Evolutionary conservation across 768 basidiomycete species (phyloP).

Genomic region (Obba rivulosa): DNA sequence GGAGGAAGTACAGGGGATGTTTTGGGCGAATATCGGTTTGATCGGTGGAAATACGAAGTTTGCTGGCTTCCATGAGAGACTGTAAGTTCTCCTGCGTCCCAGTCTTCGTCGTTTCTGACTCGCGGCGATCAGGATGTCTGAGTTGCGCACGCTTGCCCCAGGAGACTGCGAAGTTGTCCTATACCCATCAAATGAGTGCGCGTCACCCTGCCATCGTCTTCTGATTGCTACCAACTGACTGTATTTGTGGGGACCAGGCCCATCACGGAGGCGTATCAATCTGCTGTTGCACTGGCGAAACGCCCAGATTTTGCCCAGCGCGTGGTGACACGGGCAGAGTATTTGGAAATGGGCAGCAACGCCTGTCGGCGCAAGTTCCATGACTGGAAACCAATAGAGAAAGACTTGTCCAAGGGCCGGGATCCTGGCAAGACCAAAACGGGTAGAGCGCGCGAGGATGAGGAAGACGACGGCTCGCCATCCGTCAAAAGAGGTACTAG

Average conservation of each 20-base stretch:
- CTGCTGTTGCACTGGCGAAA: constrained; percentile 54
- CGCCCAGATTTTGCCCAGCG: constrained; percentile 44
- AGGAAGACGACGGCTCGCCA: constrained; percentile 11
- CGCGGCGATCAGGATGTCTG: constrained; percentile 47
- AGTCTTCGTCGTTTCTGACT: constrained; percentile 1
- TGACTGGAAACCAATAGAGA: constrained; percentile 43
- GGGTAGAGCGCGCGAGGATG: constrained; percentile 1
- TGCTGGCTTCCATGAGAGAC: constrained; percentile 63
- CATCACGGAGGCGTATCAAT: constrained; percentile 57
- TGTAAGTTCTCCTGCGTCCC: constrained; percentile 40
- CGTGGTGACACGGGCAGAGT: constrained; percentile 75
- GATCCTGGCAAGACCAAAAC: constrained; percentile 12
- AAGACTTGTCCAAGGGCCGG: constrained; percentile 5
- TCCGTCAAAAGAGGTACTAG: constrained; percentile 10
- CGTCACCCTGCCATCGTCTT: constrained; percentile 11
- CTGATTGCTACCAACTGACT: constrained; percentile 16
- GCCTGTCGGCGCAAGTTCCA: constrained; percentile 73
- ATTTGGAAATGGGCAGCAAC: constrained; percentile 74
- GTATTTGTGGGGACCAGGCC: constrained; percentile 38
- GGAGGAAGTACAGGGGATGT: constrained; percentile 82
- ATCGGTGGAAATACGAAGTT: constrained; percentile 82
- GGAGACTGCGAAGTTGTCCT: constrained; percentile 70
- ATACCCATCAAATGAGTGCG: constrained; percentile 71
- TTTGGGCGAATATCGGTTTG: constrained; percentile 91
- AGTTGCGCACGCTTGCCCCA: constrained; percentile 80